These are phyloP conservation scores for Evansstolkia leycettana DNA, from an alignment of 495 filamentous ascomycete genomes.

Conservation along the genomic window DNA sequence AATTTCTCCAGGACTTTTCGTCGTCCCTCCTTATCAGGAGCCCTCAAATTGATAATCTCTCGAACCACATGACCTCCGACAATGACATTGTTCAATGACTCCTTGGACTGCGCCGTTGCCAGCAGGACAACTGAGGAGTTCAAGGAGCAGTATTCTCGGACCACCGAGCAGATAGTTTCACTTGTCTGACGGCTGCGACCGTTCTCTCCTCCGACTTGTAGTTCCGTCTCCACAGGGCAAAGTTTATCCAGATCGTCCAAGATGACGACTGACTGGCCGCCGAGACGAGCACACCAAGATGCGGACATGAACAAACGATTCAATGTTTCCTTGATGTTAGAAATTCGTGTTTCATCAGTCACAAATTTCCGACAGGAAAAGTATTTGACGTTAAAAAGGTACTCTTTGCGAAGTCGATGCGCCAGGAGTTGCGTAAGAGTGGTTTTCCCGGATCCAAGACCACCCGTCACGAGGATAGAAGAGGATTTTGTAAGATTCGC, in stretches of 20 bases:
- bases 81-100: conserved; percentile 68
- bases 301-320: conserved; percentile 75
- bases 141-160: conserved; percentile 62
- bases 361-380: conserved; percentile 74
- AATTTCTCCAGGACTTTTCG: conserved; percentile 64
- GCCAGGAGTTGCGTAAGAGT: conserved; percentile 55
- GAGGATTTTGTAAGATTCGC: conserved; percentile 70
- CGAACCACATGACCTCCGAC: conserved; percentile 69
- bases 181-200: conserved; percentile 84
- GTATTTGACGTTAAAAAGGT: conserved; percentile 66
- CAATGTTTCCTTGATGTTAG: conserved; percentile 80
- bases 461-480: conserved; percentile 79
- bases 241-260: conserved; percentile 88
- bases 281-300: conserved; percentile 76
- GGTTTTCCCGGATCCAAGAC: conserved; percentile 82
- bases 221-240: conserved; percentile 83
- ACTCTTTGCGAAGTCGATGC: conserved; percentile 48
- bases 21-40: conserved; percentile 86
- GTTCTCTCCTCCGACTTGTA: conserved; percentile 86
- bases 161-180: conserved; percentile 73
- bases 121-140: conserved; percentile 74
- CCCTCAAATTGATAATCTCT: conserved; percentile 73
- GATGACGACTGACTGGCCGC: conserved; percentile 70
- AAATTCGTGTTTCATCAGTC: conserved; percentile 76
- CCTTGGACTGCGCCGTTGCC: conserved; percentile 87